Evolutionary conservation across 306 rosid genomes (phyloP).

Genomic region (Pueraria montana): DNA sequence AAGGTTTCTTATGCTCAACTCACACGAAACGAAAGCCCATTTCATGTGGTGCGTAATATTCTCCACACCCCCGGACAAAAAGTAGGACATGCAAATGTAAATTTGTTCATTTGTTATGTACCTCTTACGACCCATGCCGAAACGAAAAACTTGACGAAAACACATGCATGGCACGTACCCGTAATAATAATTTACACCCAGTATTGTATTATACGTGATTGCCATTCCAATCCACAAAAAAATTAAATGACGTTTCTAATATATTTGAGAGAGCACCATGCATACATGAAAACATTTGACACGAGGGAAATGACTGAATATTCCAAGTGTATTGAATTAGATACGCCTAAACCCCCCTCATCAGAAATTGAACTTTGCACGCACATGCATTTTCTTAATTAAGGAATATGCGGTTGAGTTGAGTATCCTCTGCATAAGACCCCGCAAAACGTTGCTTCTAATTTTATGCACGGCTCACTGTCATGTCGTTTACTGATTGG

Average conservation of each 20-base stretch:
- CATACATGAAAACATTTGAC: background rate
- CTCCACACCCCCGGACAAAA: no score
- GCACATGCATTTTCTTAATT: slow-evolving; percentile 12
- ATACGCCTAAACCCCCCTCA: background rate
- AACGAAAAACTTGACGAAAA: no score
- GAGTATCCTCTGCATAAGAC: slow-evolving; percentile 28
- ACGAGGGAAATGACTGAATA: background rate
- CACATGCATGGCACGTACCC: background rate
- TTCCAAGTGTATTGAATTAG: background rate
- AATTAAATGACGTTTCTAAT: no score
- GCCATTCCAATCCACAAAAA: background rate
- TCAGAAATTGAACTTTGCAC: slow-evolving; percentile 37
- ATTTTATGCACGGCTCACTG: background rate
- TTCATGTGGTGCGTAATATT: no score
- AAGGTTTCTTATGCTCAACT: no score
- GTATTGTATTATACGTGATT: background rate
- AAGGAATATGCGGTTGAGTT: background rate
- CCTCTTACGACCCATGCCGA: no score
- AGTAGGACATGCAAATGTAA: no score
- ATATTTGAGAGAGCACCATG: no score
- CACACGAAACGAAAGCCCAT: no score
- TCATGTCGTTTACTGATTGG: slow-evolving; percentile 22
- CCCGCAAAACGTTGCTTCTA: background rate
- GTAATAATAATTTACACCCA: no score
- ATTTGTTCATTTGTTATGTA: no score